Percentiles rank a stretch among this genome's conserved stretches.
Evolutionary conservation across 805 yeast genomes (phyloP).

Genomic region (Suhomyces vadensis): DNA sequence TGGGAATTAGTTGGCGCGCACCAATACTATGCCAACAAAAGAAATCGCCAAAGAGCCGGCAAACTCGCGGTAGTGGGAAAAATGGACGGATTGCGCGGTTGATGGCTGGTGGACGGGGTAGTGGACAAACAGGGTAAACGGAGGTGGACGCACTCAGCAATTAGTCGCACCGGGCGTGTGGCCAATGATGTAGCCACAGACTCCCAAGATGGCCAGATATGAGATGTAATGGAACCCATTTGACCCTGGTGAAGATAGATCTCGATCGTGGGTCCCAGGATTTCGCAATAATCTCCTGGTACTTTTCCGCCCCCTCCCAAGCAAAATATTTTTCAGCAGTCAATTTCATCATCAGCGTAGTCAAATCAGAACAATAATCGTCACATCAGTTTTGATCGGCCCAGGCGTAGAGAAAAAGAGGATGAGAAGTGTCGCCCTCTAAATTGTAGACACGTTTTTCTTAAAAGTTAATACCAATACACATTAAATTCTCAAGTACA

Average conservation of each 20-base stretch:
- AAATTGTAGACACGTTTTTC: conserved; percentile 8
- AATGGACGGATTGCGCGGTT: conserved; percentile 3
- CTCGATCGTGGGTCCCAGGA: too few relatives aligned
- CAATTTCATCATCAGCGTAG: conserved; percentile 4
- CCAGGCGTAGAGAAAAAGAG: conserved; percentile 5
- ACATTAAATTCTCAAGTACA: background rate
- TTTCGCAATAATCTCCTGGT: too few relatives aligned
- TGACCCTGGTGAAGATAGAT: too few relatives aligned
- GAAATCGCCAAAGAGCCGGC: background rate
- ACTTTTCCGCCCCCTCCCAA: too few relatives aligned
- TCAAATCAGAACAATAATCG: conserved; percentile 7
- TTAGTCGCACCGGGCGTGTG: conserved; percentile 1
- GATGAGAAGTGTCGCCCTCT: conserved; percentile 5
- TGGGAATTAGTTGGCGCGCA: too few relatives aligned
- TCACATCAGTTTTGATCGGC: conserved; percentile 8
- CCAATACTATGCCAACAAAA: conserved; percentile 1
- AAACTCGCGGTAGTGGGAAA: background rate
- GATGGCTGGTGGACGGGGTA: conserved; percentile 4
- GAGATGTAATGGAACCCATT: too few relatives aligned
- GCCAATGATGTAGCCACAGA: background rate
- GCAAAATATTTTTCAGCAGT: conserved; percentile 3
- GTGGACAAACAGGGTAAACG: conserved; percentile 1
- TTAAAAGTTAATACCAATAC: background rate
- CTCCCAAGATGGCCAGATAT: background rate
- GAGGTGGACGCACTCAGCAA: background rate